Evolutionary conservation across 805 yeast species (phyloP).

Genomic region (Metschnikowia kunwiensis): DNA sequence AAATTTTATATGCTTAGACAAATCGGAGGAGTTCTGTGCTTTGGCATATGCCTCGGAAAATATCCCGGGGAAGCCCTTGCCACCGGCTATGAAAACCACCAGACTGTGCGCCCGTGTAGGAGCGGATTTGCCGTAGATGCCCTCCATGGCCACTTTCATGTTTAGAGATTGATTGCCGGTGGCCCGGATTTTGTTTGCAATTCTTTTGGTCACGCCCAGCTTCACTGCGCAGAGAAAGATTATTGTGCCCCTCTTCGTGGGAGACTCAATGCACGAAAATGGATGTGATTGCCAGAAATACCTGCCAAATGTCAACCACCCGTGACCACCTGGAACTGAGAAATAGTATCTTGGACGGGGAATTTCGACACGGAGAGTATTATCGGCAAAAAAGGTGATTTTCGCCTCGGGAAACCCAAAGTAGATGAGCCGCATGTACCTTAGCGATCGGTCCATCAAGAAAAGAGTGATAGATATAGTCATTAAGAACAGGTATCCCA

Average conservation of each 20-base stretch:
- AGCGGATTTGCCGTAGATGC: conserved; percentile 52
- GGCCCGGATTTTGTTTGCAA: conserved; percentile 29
- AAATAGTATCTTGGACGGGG: conserved; percentile 48
- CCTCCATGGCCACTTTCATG: conserved; percentile 50
- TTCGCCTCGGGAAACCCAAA: conserved; percentile 38
- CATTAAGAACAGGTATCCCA: conserved; percentile 31
- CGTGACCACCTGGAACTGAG: conserved; percentile 53
- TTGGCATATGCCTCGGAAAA: conserved; percentile 39
- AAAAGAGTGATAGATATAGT: conserved; percentile 35
- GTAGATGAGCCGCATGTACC: conserved; percentile 28
- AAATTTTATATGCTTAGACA: conserved; percentile 19
- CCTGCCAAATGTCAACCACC: conserved; percentile 56
- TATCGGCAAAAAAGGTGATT: conserved; percentile 37
- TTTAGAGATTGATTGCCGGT: conserved; percentile 28
- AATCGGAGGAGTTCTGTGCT: conserved; percentile 8
- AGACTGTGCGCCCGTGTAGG: conserved; percentile 47
- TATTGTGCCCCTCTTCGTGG: conserved; percentile 37
- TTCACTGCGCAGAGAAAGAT: conserved; percentile 42
- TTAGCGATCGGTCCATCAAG: conserved; percentile 36
- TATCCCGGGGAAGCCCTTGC: conserved; percentile 60
- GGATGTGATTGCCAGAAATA: conserved; percentile 65
- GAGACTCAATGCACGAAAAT: conserved; percentile 52
- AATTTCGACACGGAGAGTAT: conserved; percentile 45
- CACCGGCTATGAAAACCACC: conserved; percentile 56
- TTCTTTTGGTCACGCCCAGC: conserved; percentile 54